phyloP scores from a whole-genome alignment of 2,329 filamentous ascomycete genomes.

The Fusarium secorum region DNA sequence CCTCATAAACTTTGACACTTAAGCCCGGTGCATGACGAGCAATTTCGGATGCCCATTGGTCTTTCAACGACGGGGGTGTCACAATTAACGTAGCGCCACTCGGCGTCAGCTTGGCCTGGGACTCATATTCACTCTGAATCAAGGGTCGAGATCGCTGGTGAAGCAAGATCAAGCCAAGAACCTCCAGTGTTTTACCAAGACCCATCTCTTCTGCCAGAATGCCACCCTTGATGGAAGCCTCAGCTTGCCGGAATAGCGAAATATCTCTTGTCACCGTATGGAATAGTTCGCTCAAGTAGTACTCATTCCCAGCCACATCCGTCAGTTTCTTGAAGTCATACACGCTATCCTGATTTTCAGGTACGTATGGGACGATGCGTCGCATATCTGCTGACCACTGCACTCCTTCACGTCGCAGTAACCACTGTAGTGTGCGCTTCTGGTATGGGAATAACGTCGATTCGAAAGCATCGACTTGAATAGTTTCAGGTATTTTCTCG shows the following conservation, averaged over 20 bases:
- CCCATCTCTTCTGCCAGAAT: slow-evolving; percentile 86
- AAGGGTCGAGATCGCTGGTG: slow-evolving; percentile 57
- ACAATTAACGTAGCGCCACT: slow-evolving; percentile 69
- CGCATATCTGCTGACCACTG: slow-evolving; percentile 49
- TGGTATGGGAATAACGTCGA: slow-evolving; percentile 76
- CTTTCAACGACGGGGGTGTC: slow-evolving; percentile 62
- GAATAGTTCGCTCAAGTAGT: slow-evolving; percentile 69
- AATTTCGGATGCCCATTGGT: slow-evolving; percentile 70
- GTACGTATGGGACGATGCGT: slow-evolving; percentile 28
- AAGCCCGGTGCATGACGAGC: slow-evolving; percentile 65
- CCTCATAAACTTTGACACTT: slow-evolving; percentile 64
- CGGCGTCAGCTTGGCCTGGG: slow-evolving; percentile 52
- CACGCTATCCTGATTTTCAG: slow-evolving; percentile 6
- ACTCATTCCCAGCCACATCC: slow-evolving; percentile 49
- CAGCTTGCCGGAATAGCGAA: slow-evolving; percentile 51
- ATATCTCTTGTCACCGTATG: slow-evolving; percentile 64
- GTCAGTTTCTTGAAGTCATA: slow-evolving; percentile 46
- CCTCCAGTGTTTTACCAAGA: slow-evolving; percentile 80
- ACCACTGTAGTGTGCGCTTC: slow-evolving; percentile 73
- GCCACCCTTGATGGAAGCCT: slow-evolving; percentile 62
- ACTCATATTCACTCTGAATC: slow-evolving; percentile 36
- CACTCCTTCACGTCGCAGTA: slow-evolving; percentile 71
- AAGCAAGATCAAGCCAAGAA: slow-evolving; percentile 73
- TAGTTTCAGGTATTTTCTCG: slow-evolving; percentile 48
- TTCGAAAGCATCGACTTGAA: slow-evolving; percentile 54